Evolutionary conservation across 768 basidiomycete species (phyloP).

Genomic region (Boletus sp.): DNA sequence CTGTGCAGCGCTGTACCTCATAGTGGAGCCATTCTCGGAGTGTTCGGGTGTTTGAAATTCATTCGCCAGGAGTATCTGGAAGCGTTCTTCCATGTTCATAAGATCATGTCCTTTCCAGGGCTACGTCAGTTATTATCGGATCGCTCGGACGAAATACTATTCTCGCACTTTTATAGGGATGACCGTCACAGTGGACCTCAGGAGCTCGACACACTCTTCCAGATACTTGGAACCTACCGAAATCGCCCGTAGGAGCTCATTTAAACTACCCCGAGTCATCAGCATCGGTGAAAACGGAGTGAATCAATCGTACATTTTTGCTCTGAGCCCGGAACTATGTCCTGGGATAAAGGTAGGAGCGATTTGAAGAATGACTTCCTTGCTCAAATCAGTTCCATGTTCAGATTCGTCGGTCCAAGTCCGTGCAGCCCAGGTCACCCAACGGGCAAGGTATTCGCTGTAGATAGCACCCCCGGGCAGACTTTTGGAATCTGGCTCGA

Average conservation of each 20-base stretch:
- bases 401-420: constrained; percentile 34
- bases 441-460: constrained; percentile 60
- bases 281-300: background rate
- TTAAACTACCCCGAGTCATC: constrained; percentile 18
- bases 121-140: constrained; percentile 29
- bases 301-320: constrained; percentile 32
- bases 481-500: constrained; percentile 17
- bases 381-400: constrained; percentile 41
- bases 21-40: background rate
- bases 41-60: constrained; percentile 1
- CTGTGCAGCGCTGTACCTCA: background rate
- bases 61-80: constrained; percentile 35
- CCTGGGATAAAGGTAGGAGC: constrained; percentile 47
- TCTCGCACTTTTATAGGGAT: constrained; percentile 18
- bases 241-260: constrained; percentile 18
- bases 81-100: constrained; percentile 52
- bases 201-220: constrained; percentile 16
- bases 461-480: constrained; percentile 42
- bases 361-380: constrained; percentile 43
- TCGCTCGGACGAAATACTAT: background rate
- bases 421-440: constrained; percentile 62
- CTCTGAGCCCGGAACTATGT: constrained; percentile 24
- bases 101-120: constrained; percentile 52
- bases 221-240: constrained; percentile 19
- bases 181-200: constrained; percentile 5